Base-by-base conservation (phyloP, 805 yeast genomes). In the Cyberlindnera maritima region DNA sequence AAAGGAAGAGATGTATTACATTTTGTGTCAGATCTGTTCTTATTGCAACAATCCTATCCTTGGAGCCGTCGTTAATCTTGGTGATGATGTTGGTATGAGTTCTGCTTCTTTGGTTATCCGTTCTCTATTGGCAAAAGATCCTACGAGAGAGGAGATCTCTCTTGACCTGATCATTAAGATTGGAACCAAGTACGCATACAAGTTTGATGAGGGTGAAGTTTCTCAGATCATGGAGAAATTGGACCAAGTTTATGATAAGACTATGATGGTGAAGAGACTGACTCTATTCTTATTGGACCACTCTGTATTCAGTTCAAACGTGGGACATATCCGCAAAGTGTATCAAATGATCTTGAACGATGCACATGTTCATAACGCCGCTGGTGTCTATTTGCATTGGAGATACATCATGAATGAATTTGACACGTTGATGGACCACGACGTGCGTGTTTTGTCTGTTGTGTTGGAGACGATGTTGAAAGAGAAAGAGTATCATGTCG, bases 331-430 rank as follows among this genome's bases (percentile, higher is more conserved):
- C 1, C 45, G 25, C 13, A 36, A 32, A 8, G 25, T 26, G 13
- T 59, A 59, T 20, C 43, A 35, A 15, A 36, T 51, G 7, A 57
- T 59, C 2, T 33, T 49, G 17, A 46, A 46, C 17, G 55, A 58
- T 20, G 47, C 49, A 23, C 20, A 33, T 14, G 17, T 50, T n/a
- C 52, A 44, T 14, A 58, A 59, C 40, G 36, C 36, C 3, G 46
- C 57, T 5, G 62, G 61, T n/a, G 53, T 56, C 26, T 53, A 51
- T 20, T 36, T 53, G 11, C 37, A 42, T n/a, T 59, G 63, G 63
- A 41, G 52, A 11, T 31, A 15, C 4, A 49, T 59, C 20, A 43
- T 37, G 41, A 36, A 48, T n/a, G 39, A 28, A 1, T 48, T 47
- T 18, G 53, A 54, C 9, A 13, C 34, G 1, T 48, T 58, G 3